Evolutionary conservation across 768 basidiomycete genomes (phyloP), one percentile per base, ranked within the genome.

Genomic region (Termitomyces sp.): DNA sequence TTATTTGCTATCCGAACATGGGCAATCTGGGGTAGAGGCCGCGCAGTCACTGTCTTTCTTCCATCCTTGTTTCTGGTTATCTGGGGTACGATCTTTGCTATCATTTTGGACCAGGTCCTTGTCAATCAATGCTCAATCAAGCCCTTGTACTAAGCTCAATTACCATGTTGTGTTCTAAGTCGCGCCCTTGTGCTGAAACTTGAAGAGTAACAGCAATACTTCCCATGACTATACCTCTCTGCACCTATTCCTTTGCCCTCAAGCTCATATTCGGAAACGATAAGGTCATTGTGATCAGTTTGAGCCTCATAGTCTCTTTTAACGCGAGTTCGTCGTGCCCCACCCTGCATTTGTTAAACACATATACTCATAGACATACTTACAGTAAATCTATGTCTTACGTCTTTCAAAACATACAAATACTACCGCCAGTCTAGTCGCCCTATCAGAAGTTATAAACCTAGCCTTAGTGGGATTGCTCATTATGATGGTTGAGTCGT

Each of bases 1-100:
- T 45, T 57, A 50, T 57, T 57, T 24, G 56, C 56, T 13, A 32
- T 57, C 18, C n/a, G 56, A 7, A 51, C 56, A 5, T 57, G 56
- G 56, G 56, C 56, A 13, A 49, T 57, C 18, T 57, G 48, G 49
- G 40, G 32, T 26, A 51, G 48, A 51, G 30, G 39, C 13, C 56
- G 56, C 22, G 14, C 8, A 16, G 51, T 51, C n/a, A 42, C 48
- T 2, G 24, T 57, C 7, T 57, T 57, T 24, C 48, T 57, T 43
- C 4, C 16, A 4, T 42, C 27, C 36, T 57, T 57, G 20, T 50
- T 57, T 32, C 9, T 43, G 14, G 40, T 24, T 13, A 33, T n/a
- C 16, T 57, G 56, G 56, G 22, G 27, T 24, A 16, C 49, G 5
- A 50, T 36, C 13, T 44, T 57, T 14, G 56, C 33, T 8, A 26